Conservation (phyloP, 352 stramenopile genomes). For the Globisporangium canariense region DNA sequence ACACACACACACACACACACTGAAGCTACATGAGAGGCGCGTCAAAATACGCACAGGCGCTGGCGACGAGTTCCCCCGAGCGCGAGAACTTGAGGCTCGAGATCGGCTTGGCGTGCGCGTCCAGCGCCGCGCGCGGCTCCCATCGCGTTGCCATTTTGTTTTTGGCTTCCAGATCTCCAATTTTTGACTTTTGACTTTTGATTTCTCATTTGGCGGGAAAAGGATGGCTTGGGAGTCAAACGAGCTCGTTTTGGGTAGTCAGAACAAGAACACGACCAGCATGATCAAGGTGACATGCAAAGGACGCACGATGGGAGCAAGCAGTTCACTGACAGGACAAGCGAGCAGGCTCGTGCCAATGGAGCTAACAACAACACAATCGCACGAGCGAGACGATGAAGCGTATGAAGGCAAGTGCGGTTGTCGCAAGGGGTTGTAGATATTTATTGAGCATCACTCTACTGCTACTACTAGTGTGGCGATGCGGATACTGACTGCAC, state of each 20-base stretch:
- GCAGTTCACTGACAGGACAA: too few relatives aligned
- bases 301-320: too few relatives aligned
- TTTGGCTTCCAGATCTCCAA: not conserved
- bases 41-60: conserved; percentile 40
- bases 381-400: too few relatives aligned
- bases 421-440: too few relatives aligned
- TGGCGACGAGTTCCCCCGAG: conserved; percentile 52
- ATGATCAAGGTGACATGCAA: too few relatives aligned
- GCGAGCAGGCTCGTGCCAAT: too few relatives aligned
- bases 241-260: not conserved
- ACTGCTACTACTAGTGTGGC: too few relatives aligned
- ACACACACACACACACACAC: too few relatives aligned
- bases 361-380: too few relatives aligned
- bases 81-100: conserved; percentile 74
- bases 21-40: conserved; percentile 6
- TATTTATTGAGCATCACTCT: too few relatives aligned
- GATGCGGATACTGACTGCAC: not conserved
- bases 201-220: not conserved
- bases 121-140: conserved; percentile 11
- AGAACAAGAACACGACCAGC: not conserved
- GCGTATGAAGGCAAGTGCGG: too few relatives aligned
- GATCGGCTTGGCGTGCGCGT: conserved; percentile 64
- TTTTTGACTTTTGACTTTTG: not conserved
- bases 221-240: not conserved
- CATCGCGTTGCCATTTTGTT: conserved; percentile 2